phyloP scores from a whole-genome alignment of 2,329 filamentous ascomycete genomes.

The Claviceps lovelessii region DNA sequence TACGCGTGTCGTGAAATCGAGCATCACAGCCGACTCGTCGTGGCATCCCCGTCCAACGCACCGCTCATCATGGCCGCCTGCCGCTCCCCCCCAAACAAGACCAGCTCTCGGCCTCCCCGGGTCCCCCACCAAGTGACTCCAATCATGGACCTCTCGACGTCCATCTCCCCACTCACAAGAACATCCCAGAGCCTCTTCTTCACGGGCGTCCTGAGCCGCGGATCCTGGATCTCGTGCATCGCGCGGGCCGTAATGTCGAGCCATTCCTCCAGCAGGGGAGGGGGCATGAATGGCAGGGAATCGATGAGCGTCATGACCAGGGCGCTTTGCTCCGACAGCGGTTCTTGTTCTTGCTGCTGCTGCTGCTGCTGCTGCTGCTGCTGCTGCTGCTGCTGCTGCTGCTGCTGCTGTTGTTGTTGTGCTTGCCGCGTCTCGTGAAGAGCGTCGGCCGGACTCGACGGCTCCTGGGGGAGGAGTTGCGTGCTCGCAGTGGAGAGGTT shows the following conservation, averaged over 20 bases:
- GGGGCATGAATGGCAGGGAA: conserved; percentile 57
- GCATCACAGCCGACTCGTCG: conserved; percentile 22
- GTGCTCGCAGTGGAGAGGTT: conserved; percentile 38
- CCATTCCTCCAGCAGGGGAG: conserved; percentile 65
- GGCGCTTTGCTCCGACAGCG: conserved; percentile 64
- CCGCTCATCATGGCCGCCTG: conserved; percentile 38
- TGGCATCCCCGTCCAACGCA: conserved; percentile 25
- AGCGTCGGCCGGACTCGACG: conserved; percentile 18
- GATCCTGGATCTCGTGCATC: conserved; percentile 49
- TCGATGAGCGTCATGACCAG: conserved; percentile 67
- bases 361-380: background rate
- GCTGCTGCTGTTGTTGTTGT: background rate
- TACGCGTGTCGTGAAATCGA: too few relatives aligned
- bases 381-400: too few relatives aligned
- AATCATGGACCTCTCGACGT: conserved; percentile 65
- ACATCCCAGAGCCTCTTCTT: conserved; percentile 67
- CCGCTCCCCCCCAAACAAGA: conserved; percentile 19
- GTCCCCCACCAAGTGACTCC: conserved; percentile 79
- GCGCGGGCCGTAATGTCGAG: conserved; percentile 56
- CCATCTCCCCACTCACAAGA: conserved; percentile 70
- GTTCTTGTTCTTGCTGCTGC: conserved; percentile 10
- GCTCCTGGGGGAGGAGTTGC: conserved; percentile 24
- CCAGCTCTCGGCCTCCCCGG: conserved; percentile 37
- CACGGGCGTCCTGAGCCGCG: conserved; percentile 46
- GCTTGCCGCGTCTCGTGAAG: conserved; percentile 7